phyloP scores from a whole-genome alignment of 2,329 filamentous ascomycete genomes.

The Cytospora chrysosperma region DNA sequence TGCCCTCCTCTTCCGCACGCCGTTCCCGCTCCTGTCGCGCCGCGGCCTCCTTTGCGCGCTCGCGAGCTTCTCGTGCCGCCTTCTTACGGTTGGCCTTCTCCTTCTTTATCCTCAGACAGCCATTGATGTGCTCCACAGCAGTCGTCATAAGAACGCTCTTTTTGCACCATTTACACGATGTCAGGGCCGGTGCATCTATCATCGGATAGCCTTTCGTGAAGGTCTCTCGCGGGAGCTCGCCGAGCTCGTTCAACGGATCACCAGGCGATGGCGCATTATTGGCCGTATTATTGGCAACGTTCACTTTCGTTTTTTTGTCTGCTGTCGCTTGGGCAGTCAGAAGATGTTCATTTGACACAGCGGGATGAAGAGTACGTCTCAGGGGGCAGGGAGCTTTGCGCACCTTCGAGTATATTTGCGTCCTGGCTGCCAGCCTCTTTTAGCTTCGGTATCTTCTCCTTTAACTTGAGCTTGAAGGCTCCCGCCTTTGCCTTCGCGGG shows the following conservation, averaged over 20 bases:
- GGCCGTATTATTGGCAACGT: constrained; percentile 42
- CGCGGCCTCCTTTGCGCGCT: constrained; percentile 63
- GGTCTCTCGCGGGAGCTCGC: constrained; percentile 72
- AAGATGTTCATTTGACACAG: background rate
- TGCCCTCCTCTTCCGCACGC: constrained; percentile 49
- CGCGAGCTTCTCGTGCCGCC: constrained; percentile 68
- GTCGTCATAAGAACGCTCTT: constrained; percentile 76
- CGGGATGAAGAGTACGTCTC: constrained; percentile 6
- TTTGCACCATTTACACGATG: constrained; percentile 93
- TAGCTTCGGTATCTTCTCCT: constrained; percentile 61
- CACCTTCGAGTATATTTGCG: constrained; percentile 64
- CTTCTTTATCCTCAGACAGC: constrained; percentile 81
- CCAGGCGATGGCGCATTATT: constrained; percentile 48
- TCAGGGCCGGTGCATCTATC: constrained; percentile 74
- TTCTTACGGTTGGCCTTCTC: constrained; percentile 77
- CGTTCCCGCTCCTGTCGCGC: constrained; percentile 53
- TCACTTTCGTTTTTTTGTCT: constrained; percentile 52
- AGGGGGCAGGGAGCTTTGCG: constrained; percentile 25
- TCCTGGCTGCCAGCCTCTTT: constrained; percentile 70
- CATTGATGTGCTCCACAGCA: constrained; percentile 76
- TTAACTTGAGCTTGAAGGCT: constrained; percentile 64
- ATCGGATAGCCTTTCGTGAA: constrained; percentile 81
- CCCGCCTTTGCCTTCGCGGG: constrained; percentile 40
- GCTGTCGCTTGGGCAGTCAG: background rate
- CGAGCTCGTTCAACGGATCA: constrained; percentile 65